Conservation (phyloP, 768 basidiomycete species). For the Termitomyces sp. region DNA sequence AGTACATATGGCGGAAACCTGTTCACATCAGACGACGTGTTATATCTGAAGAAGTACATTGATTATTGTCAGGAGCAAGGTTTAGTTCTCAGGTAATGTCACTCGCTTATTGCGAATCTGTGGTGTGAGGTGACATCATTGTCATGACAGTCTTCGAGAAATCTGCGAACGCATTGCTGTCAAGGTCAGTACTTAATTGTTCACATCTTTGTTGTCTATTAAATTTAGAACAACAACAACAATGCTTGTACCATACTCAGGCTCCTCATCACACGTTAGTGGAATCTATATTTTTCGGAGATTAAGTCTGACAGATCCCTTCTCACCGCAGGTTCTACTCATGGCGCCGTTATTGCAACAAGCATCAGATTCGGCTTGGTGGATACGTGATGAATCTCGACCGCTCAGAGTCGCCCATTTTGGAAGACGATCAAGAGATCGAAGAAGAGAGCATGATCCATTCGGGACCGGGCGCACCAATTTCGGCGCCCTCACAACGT, state of each 20-base stretch:
- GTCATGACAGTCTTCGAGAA: slow-evolving; percentile 53
- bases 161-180: slow-evolving; percentile 86
- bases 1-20: slow-evolving; percentile 88
- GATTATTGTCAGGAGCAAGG: slow-evolving; percentile 90
- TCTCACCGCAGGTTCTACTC: slow-evolving; percentile 67
- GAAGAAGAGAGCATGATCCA: slow-evolving; percentile 31
- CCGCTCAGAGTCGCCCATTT: slow-evolving; percentile 38
- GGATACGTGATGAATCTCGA: slow-evolving; percentile 75
- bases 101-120: background rate
- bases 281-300: background rate
- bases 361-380: slow-evolving; percentile 85
- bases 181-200: slow-evolving; percentile 42
- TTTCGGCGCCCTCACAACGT: slow-evolving; percentile 26
- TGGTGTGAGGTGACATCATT: background rate
- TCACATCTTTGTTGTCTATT: background rate
- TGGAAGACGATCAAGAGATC: slow-evolving; percentile 37
- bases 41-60: slow-evolving; percentile 83
- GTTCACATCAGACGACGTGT: slow-evolving; percentile 79
- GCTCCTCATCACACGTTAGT: slow-evolving; percentile 86
- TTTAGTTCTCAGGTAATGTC: slow-evolving; percentile 61
- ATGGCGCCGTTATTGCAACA: slow-evolving; percentile 90
- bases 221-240: background rate
- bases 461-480: slow-evolving; percentile 28
- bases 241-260: slow-evolving; percentile 25
- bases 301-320: background rate